Evolutionary conservation across 108 stramenopile genomes (phyloP).

Genomic region (Pelagomonas calceolata): DNA sequence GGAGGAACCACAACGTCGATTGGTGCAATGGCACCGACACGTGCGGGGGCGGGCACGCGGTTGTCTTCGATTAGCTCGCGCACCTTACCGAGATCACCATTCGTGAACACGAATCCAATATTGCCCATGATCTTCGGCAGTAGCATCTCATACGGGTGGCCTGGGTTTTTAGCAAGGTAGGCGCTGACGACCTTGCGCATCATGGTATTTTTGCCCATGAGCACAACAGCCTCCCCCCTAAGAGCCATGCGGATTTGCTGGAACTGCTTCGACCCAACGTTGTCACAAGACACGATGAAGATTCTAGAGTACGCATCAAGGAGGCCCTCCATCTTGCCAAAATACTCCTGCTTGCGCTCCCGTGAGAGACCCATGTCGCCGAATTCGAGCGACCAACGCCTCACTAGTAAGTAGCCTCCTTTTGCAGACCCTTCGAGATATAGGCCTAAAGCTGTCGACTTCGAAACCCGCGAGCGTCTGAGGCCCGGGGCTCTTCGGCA

Average conservation of each 20-base stretch:
- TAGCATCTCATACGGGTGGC: constrained; percentile 64
- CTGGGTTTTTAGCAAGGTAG: constrained; percentile 80
- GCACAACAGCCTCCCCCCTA: constrained; percentile 38
- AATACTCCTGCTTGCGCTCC: constrained; percentile 75
- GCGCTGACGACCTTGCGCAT: constrained; percentile 90
- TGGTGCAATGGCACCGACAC: constrained; percentile 86
- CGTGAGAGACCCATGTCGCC: constrained; percentile 42
- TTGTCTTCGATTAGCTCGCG: constrained; percentile 68
- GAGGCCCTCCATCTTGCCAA: constrained; percentile 58
- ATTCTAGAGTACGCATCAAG: constrained; percentile 52
- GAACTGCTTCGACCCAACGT: constrained; percentile 57
- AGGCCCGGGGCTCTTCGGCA: too few species aligned
- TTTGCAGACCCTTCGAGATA: too few species aligned
- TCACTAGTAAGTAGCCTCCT: too few species aligned
- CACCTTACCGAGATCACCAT: constrained; percentile 78
- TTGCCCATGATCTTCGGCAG: constrained; percentile 73
- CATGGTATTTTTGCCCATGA: constrained; percentile 58
- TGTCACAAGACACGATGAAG: constrained; percentile 49
- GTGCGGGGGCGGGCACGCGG: constrained; percentile 92
- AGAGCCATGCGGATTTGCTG: constrained; percentile 47
- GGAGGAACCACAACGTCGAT: constrained; percentile 83
- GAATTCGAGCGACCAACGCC: too few species aligned
- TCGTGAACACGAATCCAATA: constrained; percentile 99
- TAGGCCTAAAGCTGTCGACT: too few species aligned
- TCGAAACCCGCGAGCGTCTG: too few species aligned